These are phyloP conservation scores for Cyclotella atomus DNA, from an alignment of 108 stramenopile genomes.

Conservation along the genomic window DNA sequence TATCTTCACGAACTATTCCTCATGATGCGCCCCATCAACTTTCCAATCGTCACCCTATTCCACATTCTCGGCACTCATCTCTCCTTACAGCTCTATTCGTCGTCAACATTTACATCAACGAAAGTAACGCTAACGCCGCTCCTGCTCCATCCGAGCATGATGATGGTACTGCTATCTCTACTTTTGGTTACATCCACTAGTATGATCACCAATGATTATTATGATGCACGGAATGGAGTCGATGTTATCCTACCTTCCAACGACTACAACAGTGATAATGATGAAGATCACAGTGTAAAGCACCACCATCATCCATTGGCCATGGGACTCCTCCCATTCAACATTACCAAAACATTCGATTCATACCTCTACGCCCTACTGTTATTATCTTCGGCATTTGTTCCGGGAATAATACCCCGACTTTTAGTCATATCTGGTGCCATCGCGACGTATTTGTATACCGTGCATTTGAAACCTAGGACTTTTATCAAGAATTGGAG, in stretches of 20 bases:
- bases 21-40: slow-evolving; percentile 59
- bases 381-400: slow-evolving; percentile 54
- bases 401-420: slow-evolving; percentile 63
- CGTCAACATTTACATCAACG: background rate
- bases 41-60: slow-evolving; percentile 66
- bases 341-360: slow-evolving; percentile 54
- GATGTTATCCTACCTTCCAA: slow-evolving; percentile 35
- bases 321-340: slow-evolving; percentile 30
- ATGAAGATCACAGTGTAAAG: too few species aligned
- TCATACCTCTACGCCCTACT: slow-evolving; percentile 55
- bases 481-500: slow-evolving; percentile 80
- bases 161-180: slow-evolving; percentile 55
- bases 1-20: slow-evolving; percentile 32
- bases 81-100: slow-evolving; percentile 31
- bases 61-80: slow-evolving; percentile 62
- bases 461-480: slow-evolving; percentile 71
- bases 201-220: slow-evolving; percentile 88
- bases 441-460: slow-evolving; percentile 75
- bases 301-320: slow-evolving; percentile 46
- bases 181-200: slow-evolving; percentile 64
- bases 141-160: slow-evolving; percentile 49
- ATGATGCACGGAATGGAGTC: slow-evolving; percentile 65
- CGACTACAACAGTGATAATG: background rate
- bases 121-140: background rate
- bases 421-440: slow-evolving; percentile 59